Percentiles rank a stretch among this genome's conserved stretches.
Evolutionary conservation across 2,329 filamentous ascomycete species (phyloP).

Genomic region (Metarhizium robertsii): DNA sequence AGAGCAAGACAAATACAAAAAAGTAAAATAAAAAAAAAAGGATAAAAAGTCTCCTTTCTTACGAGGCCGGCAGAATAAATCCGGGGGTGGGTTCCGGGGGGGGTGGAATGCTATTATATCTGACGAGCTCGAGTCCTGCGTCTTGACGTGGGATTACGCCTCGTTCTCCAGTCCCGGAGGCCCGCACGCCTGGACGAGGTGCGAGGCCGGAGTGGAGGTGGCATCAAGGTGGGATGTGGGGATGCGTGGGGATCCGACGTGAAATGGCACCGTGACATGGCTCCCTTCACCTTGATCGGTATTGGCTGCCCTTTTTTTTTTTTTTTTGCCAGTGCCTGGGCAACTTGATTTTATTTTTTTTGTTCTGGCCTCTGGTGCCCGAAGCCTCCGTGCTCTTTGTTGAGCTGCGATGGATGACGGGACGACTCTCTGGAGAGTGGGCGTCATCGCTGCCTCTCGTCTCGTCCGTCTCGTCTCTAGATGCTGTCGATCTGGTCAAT

Average conservation of each 20-base stretch:
- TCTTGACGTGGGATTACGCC: not conserved
- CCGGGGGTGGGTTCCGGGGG: conserved; percentile 8
- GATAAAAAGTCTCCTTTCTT: not conserved
- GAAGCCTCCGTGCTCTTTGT: too few species aligned
- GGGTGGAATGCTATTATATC: conserved; percentile 8
- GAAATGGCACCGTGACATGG: not conserved
- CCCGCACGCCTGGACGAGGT: conserved; percentile 1
- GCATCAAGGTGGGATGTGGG: not conserved
- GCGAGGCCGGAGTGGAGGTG: conserved; percentile 6
- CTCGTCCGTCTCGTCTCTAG: not conserved
- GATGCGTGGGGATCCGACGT: not conserved
- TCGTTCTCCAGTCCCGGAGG: not conserved
- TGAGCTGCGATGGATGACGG: not conserved
- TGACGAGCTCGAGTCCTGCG: not conserved
- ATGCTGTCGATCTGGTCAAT: too few species aligned
- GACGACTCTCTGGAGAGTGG: too few species aligned
- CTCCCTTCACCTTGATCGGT: not conserved
- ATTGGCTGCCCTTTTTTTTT: too few species aligned
- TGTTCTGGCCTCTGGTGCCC: too few species aligned
- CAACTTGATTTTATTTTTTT: too few species aligned
- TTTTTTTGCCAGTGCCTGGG: too few species aligned
- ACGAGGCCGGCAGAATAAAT: not conserved
- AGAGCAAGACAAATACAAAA: not conserved
- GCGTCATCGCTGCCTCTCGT: too few species aligned
- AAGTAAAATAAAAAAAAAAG: not conserved